Percentiles rank a stretch among this genome's conserved stretches.
Conservation (phyloP, 192 early-diverging fungal genomes). For the Podila minutissima region DNA sequence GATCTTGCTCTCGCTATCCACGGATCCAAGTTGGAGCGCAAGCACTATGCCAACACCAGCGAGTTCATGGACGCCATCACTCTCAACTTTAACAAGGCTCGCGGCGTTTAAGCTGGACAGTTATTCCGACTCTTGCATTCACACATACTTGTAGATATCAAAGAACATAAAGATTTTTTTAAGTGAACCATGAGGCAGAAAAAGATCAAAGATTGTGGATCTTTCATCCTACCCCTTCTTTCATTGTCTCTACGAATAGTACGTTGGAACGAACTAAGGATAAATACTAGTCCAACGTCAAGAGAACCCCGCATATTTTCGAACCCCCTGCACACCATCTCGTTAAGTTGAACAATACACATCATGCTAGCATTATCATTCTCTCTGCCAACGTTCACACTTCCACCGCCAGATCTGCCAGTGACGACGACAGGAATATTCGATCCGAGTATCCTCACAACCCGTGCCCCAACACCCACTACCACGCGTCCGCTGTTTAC, state of each 20-base stretch:
- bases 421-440: not conserved
- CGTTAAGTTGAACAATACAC: not conserved
- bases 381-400: not conserved
- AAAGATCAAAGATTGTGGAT: no score
- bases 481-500: not conserved
- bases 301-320: not conserved
- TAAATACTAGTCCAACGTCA: not conserved
- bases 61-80: conserved; percentile 93
- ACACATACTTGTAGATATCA: not conserved
- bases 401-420: not conserved
- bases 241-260: no score
- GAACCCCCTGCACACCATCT: no score
- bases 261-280: not conserved
- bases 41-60: conserved; percentile 89
- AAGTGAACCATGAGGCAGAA: not conserved
- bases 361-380: not conserved
- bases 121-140: not conserved
- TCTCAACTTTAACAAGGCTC: conserved; percentile 46
- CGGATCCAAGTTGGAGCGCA: conserved; percentile 74
- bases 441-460: not conserved
- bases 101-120: conserved; percentile 21
- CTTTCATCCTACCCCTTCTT: no score
- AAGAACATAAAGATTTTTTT: no score
- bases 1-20: conserved; percentile 95
- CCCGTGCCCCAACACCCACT: no score